Evolutionary conservation across 441 rosid genomes (phyloP), one percentile per base, ranked within the genome.

Genomic region (Bruguiera hainesii): DNA sequence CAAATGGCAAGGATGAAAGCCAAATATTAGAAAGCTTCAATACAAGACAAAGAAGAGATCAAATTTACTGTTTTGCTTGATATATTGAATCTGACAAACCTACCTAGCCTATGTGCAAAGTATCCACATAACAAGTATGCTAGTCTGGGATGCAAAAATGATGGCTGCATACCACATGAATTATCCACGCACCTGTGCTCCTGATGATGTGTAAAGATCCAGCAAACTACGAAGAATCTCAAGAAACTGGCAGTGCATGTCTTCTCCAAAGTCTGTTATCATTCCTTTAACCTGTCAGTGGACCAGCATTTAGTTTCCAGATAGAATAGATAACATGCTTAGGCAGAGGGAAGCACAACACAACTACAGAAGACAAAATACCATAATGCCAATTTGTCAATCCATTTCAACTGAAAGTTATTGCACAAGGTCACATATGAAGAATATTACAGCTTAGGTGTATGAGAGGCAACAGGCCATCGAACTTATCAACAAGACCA

Each of bases 161-260:
- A 63, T 51, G 42, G 68, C 60, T 63, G n/a, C 33, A n/a, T 21
- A 61, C 62, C 50, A 53, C 76, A 75, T 21, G 63, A 75, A 63
- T 49, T 72, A 50, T 60, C 63, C 53, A 66, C 55, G 76, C 62
- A 55, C 58, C 58, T 55, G 58, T 55, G 58, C 58, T 76, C 98
- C 99, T 37, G 97, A 80, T 69, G 88, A 70, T 63, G 58, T 81
- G 75, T 83, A 85, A 29, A 97, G 83, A 83, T 96, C 99, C 82
- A 96, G 84, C 76, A 96, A 87, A 84, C 91, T 91, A 42, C 98
- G 97, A 65, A 96, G 90, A 79, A 96, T 96, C 82, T 96, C 99
- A 60, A 89, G 90, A 81, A 96, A 96, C 65, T 93, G 99, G 84
- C 98, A 96, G 68, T 96, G 95, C 98, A 96, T 93, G 83, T 87